Percentiles rank a stretch among this genome's conserved stretches.
Evolutionary conservation across 257 asterid genomes (phyloP).

Genomic region (Fraxinus excelsior): DNA sequence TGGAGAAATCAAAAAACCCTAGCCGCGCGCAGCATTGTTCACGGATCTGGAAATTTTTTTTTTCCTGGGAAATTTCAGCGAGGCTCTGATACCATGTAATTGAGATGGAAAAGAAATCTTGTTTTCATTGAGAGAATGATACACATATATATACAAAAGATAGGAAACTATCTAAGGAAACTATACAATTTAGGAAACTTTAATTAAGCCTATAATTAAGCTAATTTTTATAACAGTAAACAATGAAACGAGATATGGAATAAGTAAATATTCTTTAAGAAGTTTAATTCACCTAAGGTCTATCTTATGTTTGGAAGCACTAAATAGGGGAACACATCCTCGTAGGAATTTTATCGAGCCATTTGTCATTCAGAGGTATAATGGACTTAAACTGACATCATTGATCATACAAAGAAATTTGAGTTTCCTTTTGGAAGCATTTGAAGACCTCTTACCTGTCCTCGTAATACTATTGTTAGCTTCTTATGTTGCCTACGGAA

Average conservation of each 20-base stretch:
- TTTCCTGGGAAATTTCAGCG: no score
- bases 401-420: not conserved
- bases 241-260: not conserved
- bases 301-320: not conserved
- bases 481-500: constrained; percentile 16
- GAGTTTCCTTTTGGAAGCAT: not conserved
- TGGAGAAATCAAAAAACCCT: no score
- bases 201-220: no score
- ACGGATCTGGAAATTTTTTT: no score
- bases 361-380: not conserved
- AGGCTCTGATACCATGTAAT: no score
- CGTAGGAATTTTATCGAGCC: not conserved
- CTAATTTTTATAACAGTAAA: no score
- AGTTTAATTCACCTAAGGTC: not conserved
- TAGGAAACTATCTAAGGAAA: no score
- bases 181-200: no score
- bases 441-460: constrained; percentile 6
- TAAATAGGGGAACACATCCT: not conserved
- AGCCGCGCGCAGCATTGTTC: no score
- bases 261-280: not conserved
- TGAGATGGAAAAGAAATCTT: no score
- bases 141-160: no score
- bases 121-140: no score
- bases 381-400: not conserved
- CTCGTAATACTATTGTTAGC: constrained; percentile 9